These are phyloP conservation scores for Diplodia mutila DNA, from an alignment of 2,329 filamentous ascomycete genomes.

Conservation along the genomic window DNA sequence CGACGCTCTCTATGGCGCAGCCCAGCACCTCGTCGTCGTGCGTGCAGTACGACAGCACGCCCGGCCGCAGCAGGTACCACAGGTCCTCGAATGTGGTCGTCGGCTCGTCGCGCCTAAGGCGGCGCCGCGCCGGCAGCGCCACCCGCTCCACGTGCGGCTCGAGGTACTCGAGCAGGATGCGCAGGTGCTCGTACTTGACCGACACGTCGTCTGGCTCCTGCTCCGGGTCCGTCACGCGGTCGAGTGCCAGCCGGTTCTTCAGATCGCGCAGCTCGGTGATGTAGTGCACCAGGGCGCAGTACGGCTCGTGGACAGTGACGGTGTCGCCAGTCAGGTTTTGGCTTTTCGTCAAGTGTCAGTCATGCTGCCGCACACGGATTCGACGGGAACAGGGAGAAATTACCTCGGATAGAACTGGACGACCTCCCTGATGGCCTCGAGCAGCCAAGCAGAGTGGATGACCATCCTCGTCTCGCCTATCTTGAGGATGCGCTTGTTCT, in stretches of 20 bases:
- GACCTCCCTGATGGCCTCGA: constrained; percentile 22
- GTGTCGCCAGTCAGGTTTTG: constrained; percentile 21
- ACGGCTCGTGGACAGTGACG: constrained; percentile 18
- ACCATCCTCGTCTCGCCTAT: constrained; percentile 14
- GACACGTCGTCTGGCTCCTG: constrained; percentile 10
- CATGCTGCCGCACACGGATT: no score
- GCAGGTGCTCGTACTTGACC: constrained; percentile 21
- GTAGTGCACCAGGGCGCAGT: constrained; percentile 14
- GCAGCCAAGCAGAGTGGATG: constrained; percentile 8
- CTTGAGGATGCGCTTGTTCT: constrained; percentile 18
- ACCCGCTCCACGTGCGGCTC: constrained; percentile 15
- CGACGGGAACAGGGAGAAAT: background rate
- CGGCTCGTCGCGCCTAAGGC: constrained; percentile 15
- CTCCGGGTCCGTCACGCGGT: background rate
- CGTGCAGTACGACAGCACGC: constrained; percentile 2
- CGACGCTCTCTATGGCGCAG: constrained; percentile 17
- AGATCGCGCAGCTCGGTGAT: constrained; percentile 17
- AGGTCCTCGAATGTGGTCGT: constrained; percentile 18
- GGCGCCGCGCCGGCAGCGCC: background rate
- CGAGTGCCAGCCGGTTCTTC: constrained; percentile 4
- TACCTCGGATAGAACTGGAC: constrained; percentile 22
- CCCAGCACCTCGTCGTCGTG: constrained; percentile 1
- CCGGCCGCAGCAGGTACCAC: constrained; percentile 22
- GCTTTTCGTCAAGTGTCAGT: background rate
- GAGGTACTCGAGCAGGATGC: constrained; percentile 17